phyloP scores from a whole-genome alignment of 371 early-diverging fungal species.

The Paraphysoderma sedebokerense region DNA sequence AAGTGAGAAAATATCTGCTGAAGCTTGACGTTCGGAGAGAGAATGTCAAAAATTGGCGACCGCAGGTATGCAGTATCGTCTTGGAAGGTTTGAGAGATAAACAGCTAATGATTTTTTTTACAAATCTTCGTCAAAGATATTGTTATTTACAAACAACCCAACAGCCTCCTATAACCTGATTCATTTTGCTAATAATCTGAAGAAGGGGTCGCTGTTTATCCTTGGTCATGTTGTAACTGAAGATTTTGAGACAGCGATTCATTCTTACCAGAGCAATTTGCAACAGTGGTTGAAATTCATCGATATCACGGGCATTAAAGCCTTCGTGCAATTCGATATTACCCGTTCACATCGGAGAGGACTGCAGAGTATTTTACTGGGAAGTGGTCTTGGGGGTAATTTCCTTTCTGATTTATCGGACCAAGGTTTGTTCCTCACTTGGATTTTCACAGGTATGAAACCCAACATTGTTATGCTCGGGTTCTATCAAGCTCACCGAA shows the following conservation, averaged over 20 bases:
- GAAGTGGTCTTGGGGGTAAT: constrained; percentile 43
- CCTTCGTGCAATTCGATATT: constrained; percentile 33
- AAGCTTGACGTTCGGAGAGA: constrained; percentile 34
- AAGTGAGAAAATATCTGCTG: constrained; percentile 43
- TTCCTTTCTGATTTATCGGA: no score
- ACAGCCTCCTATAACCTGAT: constrained; percentile 24
- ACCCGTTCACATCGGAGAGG: constrained; percentile 23
- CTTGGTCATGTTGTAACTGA: constrained; percentile 36
- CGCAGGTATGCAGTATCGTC: constrained; percentile 11
- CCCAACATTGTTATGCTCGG: constrained; percentile 44
- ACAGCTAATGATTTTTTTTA: background rate
- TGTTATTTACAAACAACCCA: constrained; percentile 34
- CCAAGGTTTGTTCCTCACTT: no score
- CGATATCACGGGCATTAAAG: constrained; percentile 32
- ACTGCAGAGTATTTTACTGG: constrained; percentile 26
- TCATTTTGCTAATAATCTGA: constrained; percentile 38
- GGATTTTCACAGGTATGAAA: constrained; percentile 26
- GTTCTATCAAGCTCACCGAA: background rate
- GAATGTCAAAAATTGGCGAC: constrained; percentile 47
- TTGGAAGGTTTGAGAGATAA: no score
- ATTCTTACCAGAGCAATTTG: constrained; percentile 21
- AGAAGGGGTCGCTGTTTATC: constrained; percentile 43
- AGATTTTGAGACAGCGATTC: constrained; percentile 19
- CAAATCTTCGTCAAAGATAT: constrained; percentile 9
- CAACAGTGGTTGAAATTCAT: constrained; percentile 30